Base-by-base conservation (phyloP, 371 early-diverging fungal species). In the Syncephalis plumigaleata region DNA sequence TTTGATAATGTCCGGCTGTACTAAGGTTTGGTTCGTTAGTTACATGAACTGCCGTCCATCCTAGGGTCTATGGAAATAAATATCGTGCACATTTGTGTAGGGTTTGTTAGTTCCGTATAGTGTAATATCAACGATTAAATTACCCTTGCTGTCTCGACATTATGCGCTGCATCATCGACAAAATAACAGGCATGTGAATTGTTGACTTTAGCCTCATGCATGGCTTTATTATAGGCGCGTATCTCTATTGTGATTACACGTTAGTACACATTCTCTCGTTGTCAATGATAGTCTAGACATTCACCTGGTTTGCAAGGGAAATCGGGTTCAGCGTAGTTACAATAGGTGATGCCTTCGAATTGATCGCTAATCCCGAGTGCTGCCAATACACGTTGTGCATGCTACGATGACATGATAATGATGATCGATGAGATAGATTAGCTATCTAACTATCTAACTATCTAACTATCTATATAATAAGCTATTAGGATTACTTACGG, bases 221-320 rank as follows among this genome's bases (percentile, higher is more conserved):
- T 80, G 9, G 80, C 86, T 46, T 65, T 65, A 15, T 66, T 51
- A 52, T 71, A 85, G 3, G 75, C 59, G 5, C 50, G 59, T 1
- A 55, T 39, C 42, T 73, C 66, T 65, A 50, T 25, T 44, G 9
- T 31, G 11, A 31, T 31, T 31, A 31, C 4, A 18, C 23, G 47
- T 15, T 1, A 15, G 1, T 42, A 22, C 26, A 11, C 13, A 27
- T 31, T 38, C 5, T 44, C 22, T 38, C n/a, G 4, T 36, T 15
- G 18, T 36, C 1, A 24, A 37, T 36, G 36, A 20, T 3, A 24
- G n/a, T n/a, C n/a, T n/a, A n/a, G n/a, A n/a, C n/a, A n/a, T n/a
- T 44, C 56, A 55, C 75, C 84, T 40, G 88, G 88, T 50, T 88
- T 88, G 56, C 87, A 88, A 11, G 63, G 58, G 52, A 87, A 87